Base-by-base conservation (phyloP, 345 rosid species). In the Hypericum androsaemum region DNA sequence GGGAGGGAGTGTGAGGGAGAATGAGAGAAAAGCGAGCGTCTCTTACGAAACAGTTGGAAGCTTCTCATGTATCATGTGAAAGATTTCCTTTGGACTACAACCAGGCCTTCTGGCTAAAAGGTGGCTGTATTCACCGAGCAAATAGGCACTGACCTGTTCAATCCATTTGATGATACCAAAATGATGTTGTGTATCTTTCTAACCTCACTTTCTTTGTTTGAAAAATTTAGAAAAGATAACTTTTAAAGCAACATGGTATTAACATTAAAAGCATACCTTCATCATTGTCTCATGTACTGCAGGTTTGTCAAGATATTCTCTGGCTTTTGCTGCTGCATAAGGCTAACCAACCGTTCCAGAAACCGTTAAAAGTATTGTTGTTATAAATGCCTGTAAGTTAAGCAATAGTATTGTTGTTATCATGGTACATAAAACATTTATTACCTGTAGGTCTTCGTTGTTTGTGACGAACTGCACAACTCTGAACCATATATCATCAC, bases 401-500 rank as follows among this genome's bases (percentile, higher is more conserved):
- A 1, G 32, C 32, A 22, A 22, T 22, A 22, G 4, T 22, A 22
- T 22, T 22, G 32, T 22, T 22, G 32, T 22, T 22, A 22, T 22
- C 4, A 4, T 22, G 32, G 32, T 4, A 43, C 1, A 9, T 43
- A 12, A 3, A 43, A 8, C 7, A 43, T 6, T 43, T 5, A 67
- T 65, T 72, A 94, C 99, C 95, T 94, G 99, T 12, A 94, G 82
- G 74, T 94, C 97, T 59, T 94, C 97, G 36, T 94, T 94, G 76
- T 94, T 94, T 59, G 97, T 88, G 64, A 94, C 99, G 56, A 88
- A 88, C 68, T 94, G 99, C 60, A 94, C 97, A 59, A 94, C 97
- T 51, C 99, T 97, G 58, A 94, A 94, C 99, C 99, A 94, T 65
- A 94, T 86, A 66, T 94, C 99, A 72, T 94, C 97, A 14, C 99